Conservation (phyloP, 345 rosid species). For the Aethionema arabicum region DNA sequence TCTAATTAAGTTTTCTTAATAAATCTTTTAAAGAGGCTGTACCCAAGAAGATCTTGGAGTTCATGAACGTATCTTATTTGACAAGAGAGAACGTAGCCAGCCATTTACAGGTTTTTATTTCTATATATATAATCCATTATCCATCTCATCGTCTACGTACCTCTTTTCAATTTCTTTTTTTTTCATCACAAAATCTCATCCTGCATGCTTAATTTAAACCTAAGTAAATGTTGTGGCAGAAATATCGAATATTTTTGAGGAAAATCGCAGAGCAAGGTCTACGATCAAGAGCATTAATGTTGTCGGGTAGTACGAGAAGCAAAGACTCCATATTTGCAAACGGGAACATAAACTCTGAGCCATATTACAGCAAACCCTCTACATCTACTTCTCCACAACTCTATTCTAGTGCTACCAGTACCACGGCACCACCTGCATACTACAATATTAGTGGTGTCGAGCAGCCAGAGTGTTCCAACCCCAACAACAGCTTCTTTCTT, state of each 20-base stretch:
- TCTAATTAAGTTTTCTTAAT: conserved; percentile 5
- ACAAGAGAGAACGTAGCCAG: conserved; percentile 83
- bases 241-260: conserved; percentile 63
- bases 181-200: not conserved
- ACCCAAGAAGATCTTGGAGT: conserved; percentile 69
- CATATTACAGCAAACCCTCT: conserved; percentile 19
- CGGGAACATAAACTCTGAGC: conserved; percentile 24
- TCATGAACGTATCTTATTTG: conserved; percentile 64
- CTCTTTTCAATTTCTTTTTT: not conserved
- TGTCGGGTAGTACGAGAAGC: conserved; percentile 15
- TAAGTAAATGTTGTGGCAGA: conserved; percentile 37
- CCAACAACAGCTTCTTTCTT: not conserved
- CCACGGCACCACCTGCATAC: not conserved
- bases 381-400: conserved; percentile 20
- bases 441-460: no score
- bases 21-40: conserved; percentile 57
- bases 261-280: conserved; percentile 40
- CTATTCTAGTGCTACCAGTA: not conserved
- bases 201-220: not conserved
- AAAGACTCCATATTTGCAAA: conserved; percentile 37
- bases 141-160: not conserved
- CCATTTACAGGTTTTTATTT: conserved; percentile 60
- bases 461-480: not conserved
- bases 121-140: no score
- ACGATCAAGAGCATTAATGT: conserved; percentile 1